A percentile compares a stretch with the other conserved stretches of the same genome.
These are phyloP conservation scores for Pisolithus microcarpus DNA, from an alignment of 768 basidiomycete genomes.

Conservation along the genomic window DNA sequence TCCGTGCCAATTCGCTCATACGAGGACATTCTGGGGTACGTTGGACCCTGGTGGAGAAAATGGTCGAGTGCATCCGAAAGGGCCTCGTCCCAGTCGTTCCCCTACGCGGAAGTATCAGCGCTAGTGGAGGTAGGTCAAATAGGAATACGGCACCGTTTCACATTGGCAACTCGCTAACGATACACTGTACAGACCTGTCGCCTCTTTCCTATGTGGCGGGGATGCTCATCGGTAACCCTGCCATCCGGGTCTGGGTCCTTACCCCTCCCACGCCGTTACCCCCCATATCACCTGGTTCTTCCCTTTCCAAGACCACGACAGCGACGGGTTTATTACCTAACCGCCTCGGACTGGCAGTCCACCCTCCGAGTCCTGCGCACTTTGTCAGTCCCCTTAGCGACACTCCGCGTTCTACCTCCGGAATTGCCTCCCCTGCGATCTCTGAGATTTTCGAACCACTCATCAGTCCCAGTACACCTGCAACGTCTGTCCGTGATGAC, in stretches of 20 bases:
- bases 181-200: constrained; percentile 47
- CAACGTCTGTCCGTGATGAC: constrained; percentile 21
- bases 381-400: not conserved
- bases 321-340: constrained; percentile 9
- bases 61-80: constrained; percentile 62
- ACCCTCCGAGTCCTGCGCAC: not conserved
- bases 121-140: constrained; percentile 58
- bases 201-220: constrained; percentile 83
- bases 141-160: not conserved
- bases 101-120: constrained; percentile 75
- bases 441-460: constrained; percentile 36
- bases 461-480: constrained; percentile 36
- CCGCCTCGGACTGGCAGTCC: constrained; percentile 6
- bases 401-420: constrained; percentile 10
- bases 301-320: not conserved
- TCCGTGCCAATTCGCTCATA: constrained; percentile 85
- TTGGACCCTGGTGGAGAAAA: constrained; percentile 72
- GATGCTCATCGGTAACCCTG: constrained; percentile 70
- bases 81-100: constrained; percentile 78
- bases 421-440: constrained; percentile 13
- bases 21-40: constrained; percentile 85
- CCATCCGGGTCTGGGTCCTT: constrained; percentile 64
- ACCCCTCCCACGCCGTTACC: constrained; percentile 2
- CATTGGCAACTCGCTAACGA: constrained; percentile 6
- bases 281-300: not conserved